Percentiles rank a stretch among this genome's conserved stretches.
Evolutionary conservation across 495 filamentous ascomycete genomes (phyloP).

Genomic region (Cercophora scortea): DNA sequence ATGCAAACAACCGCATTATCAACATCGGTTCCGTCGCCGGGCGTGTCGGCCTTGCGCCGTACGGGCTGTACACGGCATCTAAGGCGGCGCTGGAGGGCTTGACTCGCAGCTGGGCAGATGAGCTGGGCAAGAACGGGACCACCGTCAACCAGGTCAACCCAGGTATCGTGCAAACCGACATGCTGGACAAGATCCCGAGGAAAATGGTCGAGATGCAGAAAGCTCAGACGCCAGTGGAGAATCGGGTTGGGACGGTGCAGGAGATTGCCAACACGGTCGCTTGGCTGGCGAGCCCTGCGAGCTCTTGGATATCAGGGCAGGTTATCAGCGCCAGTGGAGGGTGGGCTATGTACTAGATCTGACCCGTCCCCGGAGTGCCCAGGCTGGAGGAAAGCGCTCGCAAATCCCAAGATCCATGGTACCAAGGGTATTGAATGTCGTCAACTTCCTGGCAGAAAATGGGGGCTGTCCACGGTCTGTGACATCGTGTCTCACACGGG

Average conservation of each 20-base stretch:
- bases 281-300: constrained; percentile 41
- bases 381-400: too few relatives aligned
- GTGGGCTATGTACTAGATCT: constrained; percentile 19
- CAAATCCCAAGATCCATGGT: too few relatives aligned
- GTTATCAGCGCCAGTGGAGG: constrained; percentile 49
- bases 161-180: constrained; percentile 54
- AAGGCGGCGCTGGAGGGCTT: constrained; percentile 68
- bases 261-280: constrained; percentile 52
- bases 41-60: constrained; percentile 27
- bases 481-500: too few relatives aligned
- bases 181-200: constrained; percentile 45
- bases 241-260: constrained; percentile 47
- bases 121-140: constrained; percentile 53
- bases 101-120: constrained; percentile 52
- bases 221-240: constrained; percentile 39
- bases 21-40: constrained; percentile 45
- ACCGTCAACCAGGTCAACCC: constrained; percentile 57
- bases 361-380: too few relatives aligned
- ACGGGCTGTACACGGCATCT: constrained; percentile 45
- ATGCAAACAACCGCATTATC: constrained; percentile 38
- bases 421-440: too few relatives aligned
- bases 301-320: constrained; percentile 57
- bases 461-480: too few relatives aligned
- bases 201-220: constrained; percentile 50
- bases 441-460: too few relatives aligned